These are phyloP conservation scores for Colletotrichum sp. DNA, from an alignment of 2,329 filamentous ascomycete species.

Conservation along the genomic window DNA sequence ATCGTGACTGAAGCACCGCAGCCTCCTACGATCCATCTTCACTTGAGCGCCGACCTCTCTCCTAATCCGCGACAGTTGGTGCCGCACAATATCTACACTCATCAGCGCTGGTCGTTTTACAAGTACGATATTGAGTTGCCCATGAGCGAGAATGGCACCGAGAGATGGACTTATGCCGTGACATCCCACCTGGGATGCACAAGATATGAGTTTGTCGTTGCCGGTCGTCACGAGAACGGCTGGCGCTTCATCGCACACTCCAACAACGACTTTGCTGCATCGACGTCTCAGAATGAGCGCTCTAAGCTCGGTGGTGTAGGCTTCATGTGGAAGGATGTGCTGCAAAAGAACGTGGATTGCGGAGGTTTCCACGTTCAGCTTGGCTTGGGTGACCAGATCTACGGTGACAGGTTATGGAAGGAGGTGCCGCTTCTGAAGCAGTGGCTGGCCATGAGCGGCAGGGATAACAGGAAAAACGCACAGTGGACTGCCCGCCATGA, in stretches of 20 bases:
- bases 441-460: slow-evolving; percentile 91
- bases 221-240: slow-evolving; percentile 84
- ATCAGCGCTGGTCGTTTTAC: slow-evolving; percentile 95
- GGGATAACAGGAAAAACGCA: slow-evolving; percentile 89
- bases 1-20: slow-evolving; percentile 90
- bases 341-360: slow-evolving; percentile 96
- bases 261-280: slow-evolving; percentile 92
- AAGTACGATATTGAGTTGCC: slow-evolving; percentile 89
- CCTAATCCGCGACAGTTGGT: slow-evolving; percentile 90
- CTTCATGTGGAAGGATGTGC: slow-evolving; percentile 98
- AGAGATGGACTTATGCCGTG: slow-evolving; percentile 97
- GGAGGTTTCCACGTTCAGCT: slow-evolving; percentile 95
- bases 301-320: slow-evolving; percentile 86
- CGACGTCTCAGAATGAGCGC: slow-evolving; percentile 85
- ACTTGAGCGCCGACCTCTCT: slow-evolving; percentile 87
- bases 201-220: slow-evolving; percentile 96
- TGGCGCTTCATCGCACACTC: slow-evolving; percentile 98
- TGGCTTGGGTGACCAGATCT: slow-evolving; percentile 92
- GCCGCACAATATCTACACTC: slow-evolving; percentile 80
- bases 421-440: slow-evolving; percentile 93
- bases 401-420: slow-evolving; percentile 94
- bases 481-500: slow-evolving; percentile 94
- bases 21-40: slow-evolving; percentile 94
- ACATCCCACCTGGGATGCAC: slow-evolving; percentile 97
- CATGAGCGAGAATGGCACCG: slow-evolving; percentile 83